These are phyloP conservation scores for Diospyros kaki DNA, from an alignment of 148 eudicot genomes.

Conservation along the genomic window DNA sequence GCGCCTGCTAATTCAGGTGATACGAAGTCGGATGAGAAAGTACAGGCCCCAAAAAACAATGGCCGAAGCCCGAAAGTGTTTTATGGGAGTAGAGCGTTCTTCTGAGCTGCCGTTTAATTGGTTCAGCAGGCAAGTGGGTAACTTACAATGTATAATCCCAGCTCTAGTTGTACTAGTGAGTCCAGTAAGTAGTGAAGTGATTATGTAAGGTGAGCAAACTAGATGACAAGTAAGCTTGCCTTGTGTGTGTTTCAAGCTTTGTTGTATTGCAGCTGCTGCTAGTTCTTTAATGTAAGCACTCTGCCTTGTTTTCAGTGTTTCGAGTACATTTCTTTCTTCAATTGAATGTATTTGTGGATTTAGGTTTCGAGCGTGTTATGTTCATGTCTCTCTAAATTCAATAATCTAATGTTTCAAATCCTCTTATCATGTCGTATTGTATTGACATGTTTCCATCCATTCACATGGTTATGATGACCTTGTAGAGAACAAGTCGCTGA, in stretches of 20 bases:
- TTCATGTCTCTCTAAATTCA: neutral
- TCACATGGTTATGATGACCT: neutral
- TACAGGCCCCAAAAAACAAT: constrained; percentile 2
- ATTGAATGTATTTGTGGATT: neutral
- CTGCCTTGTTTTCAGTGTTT: neutral
- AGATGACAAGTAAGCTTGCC: neutral
- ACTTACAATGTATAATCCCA: neutral
- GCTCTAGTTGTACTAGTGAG: neutral
- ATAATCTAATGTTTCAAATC: neutral
- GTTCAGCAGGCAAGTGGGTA: constrained; percentile 7
- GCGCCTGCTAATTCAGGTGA: neutral
- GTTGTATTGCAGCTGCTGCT: constrained; percentile 2
- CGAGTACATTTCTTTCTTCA: neutral
- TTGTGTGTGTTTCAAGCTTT: neutral
- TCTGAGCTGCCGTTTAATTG: constrained; percentile 12
- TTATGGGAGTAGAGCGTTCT: constrained; percentile 32
- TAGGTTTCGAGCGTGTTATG: neutral
- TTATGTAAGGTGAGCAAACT: neutral
- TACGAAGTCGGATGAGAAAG: neutral
- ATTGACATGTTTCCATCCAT: neutral
- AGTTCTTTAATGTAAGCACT: neutral
- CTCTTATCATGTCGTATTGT: neutral
- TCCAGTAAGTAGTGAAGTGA: neutral
- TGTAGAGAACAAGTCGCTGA: too few relatives aligned
- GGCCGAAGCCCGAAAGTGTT: constrained; percentile 25